Evolutionary conservation across 352 stramenopile species (phyloP).

Genomic region (Phytophthora hibernalis): DNA sequence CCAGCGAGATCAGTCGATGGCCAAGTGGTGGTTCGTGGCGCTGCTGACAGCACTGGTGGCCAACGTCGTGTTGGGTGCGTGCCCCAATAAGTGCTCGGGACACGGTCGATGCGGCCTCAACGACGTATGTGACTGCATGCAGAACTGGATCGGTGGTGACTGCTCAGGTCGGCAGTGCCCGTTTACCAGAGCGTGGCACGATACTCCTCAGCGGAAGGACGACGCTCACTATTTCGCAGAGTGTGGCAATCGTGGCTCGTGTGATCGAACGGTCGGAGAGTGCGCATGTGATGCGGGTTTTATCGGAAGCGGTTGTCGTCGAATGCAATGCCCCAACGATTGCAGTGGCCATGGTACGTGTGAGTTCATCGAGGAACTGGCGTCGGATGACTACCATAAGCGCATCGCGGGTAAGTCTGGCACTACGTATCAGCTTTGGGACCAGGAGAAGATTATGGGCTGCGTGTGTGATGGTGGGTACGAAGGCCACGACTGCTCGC

Average conservation of each 20-base stretch:
- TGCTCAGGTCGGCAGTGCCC: constrained; percentile 63
- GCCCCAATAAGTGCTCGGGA: constrained; percentile 68
- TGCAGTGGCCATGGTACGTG: constrained; percentile 69
- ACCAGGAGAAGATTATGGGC: constrained; percentile 84
- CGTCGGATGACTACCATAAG: constrained; percentile 54
- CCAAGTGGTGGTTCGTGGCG: constrained; percentile 44
- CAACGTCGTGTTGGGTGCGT: constrained; percentile 42
- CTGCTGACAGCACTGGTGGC: constrained; percentile 46
- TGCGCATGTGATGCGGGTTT: constrained; percentile 90
- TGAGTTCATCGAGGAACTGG: constrained; percentile 75
- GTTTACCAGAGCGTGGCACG: constrained; percentile 63
- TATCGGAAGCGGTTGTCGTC: constrained; percentile 69
- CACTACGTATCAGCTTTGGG: constrained; percentile 67
- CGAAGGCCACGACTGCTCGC: constrained; percentile 56
- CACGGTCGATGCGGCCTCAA: constrained; percentile 64
- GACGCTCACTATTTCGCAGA: constrained; percentile 60
- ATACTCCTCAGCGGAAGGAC: constrained; percentile 52
- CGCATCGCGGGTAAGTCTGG: constrained; percentile 41
- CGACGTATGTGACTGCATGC: constrained; percentile 70
- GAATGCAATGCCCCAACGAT: constrained; percentile 56
- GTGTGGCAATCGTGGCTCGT: constrained; percentile 78
- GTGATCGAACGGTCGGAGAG: constrained; percentile 65
- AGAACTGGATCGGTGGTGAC: constrained; percentile 70
- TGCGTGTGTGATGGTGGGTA: constrained; percentile 80
- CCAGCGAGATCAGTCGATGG: constrained; percentile 20